phyloP scores from a whole-genome alignment of 225 moss, liverwort and hornwort species.

The Pseudisothecium myosuroides region DNA sequence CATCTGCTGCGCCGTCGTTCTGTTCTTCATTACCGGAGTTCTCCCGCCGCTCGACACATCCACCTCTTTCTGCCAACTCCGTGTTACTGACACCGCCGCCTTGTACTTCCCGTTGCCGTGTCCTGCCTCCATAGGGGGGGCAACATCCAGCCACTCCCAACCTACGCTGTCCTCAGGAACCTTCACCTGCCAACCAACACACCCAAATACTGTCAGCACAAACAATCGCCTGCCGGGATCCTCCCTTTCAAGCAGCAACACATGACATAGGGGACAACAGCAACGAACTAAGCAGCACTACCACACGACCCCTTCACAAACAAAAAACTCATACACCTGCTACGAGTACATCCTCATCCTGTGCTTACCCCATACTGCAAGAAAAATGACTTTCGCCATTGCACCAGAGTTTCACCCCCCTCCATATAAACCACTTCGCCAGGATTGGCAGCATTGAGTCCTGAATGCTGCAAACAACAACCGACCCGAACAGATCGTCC shows the following conservation, averaged over 20 bases:
- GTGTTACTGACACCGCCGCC: slow-evolving; percentile 52
- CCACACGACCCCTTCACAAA: background rate
- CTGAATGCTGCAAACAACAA: slow-evolving; percentile 58
- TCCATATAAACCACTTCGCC: slow-evolving; percentile 59
- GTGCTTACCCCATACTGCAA: slow-evolving; percentile 52
- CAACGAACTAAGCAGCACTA: background rate
- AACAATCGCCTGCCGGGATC: background rate
- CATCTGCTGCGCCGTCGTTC: slow-evolving; percentile 43
- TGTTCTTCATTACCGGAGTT: slow-evolving; percentile 49
- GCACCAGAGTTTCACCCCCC: slow-evolving; percentile 64
- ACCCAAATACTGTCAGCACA: background rate
- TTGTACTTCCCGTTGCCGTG: slow-evolving; percentile 50
- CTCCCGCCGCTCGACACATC: slow-evolving; percentile 44
- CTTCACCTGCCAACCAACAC: slow-evolving; percentile 47
- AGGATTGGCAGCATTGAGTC: slow-evolving; percentile 57
- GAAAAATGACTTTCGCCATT: slow-evolving; percentile 73
- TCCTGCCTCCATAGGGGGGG: slow-evolving; percentile 18
- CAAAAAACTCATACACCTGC: background rate
- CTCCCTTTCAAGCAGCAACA: background rate
- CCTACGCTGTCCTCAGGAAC: slow-evolving; percentile 77
- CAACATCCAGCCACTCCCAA: slow-evolving; percentile 80
- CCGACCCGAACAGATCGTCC: background rate
- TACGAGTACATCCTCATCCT: background rate
- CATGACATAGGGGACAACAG: background rate
- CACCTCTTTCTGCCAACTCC: slow-evolving; percentile 70